Conservation (phyloP, 1,284 basidiomycete species). For the Leccinum angustisporum region DNA sequence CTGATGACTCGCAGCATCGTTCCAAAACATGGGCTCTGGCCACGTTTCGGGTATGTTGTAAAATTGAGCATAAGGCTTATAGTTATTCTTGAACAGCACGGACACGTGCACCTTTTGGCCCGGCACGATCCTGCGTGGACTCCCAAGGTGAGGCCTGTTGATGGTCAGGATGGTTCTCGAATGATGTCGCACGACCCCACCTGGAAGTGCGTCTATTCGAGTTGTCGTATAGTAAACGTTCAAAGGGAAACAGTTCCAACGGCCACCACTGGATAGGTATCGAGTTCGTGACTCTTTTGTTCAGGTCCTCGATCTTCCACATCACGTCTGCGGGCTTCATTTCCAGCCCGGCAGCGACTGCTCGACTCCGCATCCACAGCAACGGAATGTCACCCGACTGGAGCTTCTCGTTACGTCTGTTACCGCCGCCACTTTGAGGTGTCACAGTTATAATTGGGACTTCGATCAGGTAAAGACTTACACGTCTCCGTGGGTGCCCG, state of each 20-base stretch:
- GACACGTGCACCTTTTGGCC: constrained; percentile 36
- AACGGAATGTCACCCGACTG: constrained; percentile 35
- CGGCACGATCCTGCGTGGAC: constrained; percentile 25
- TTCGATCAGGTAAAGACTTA: constrained; percentile 19
- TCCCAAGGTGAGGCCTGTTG: constrained; percentile 31
- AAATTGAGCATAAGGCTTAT: constrained; percentile 27
- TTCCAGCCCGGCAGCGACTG: constrained; percentile 23
- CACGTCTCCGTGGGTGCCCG: constrained; percentile 37
- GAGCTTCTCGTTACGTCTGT: constrained; percentile 26
- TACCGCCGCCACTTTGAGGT: constrained; percentile 31
- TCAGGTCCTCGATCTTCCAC: constrained; percentile 32
- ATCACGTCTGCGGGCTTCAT: constrained; percentile 25
- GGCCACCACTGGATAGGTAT: constrained; percentile 28
- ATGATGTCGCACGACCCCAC: constrained; percentile 5
- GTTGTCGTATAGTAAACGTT: constrained; percentile 29
- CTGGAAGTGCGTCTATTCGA: constrained; percentile 20
- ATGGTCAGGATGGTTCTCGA: constrained; percentile 12
- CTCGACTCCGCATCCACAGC: constrained; percentile 36
- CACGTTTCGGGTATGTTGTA: constrained; percentile 20
- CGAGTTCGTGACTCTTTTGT: constrained; percentile 23
- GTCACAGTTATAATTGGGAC: constrained; percentile 1
- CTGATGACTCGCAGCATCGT: constrained; percentile 29
- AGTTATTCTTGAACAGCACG: constrained; percentile 31
- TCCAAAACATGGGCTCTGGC: constrained; percentile 35
- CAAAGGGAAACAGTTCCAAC: constrained; percentile 31